These are phyloP conservation scores for Durio zibethinus DNA, from an alignment of 345 rosid species.

Conservation along the genomic window DNA sequence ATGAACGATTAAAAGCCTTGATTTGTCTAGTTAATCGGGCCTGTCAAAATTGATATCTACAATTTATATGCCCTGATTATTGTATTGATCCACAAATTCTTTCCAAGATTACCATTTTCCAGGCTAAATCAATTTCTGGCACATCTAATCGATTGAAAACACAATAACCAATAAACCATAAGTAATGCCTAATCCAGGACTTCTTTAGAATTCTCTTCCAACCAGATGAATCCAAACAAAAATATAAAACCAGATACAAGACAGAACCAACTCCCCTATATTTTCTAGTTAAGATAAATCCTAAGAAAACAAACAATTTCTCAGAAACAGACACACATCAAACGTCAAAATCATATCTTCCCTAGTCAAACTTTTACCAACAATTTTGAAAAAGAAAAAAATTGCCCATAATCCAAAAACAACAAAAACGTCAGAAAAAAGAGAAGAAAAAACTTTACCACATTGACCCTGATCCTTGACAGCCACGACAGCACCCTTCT, in stretches of 20 bases:
- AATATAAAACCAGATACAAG: background rate
- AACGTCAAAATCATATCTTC: background rate
- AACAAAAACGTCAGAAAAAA: background rate
- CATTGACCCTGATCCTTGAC: slow-evolving; percentile 55
- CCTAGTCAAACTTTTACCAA: background rate
- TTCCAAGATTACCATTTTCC: background rate
- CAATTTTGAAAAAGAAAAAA: background rate
- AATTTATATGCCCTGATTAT: background rate
- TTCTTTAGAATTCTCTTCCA: background rate
- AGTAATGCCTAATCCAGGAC: background rate
- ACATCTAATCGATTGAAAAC: background rate
- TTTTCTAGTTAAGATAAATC: too few species aligned
- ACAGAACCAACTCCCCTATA: background rate
- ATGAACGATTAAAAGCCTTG: background rate
- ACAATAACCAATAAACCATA: too few species aligned
- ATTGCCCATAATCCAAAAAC: background rate
- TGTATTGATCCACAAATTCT: background rate
- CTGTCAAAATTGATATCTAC: background rate
- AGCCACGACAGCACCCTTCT: slow-evolving; percentile 41
- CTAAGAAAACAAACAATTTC: background rate
- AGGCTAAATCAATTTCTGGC: background rate
- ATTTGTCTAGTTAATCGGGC: background rate
- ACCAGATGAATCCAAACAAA: background rate
- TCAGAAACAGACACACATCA: background rate
- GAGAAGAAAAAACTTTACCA: slow-evolving; percentile 29